Base-by-base conservation (phyloP, 2,329 filamentous ascomycete species). In the Fusarium incarnatum region DNA sequence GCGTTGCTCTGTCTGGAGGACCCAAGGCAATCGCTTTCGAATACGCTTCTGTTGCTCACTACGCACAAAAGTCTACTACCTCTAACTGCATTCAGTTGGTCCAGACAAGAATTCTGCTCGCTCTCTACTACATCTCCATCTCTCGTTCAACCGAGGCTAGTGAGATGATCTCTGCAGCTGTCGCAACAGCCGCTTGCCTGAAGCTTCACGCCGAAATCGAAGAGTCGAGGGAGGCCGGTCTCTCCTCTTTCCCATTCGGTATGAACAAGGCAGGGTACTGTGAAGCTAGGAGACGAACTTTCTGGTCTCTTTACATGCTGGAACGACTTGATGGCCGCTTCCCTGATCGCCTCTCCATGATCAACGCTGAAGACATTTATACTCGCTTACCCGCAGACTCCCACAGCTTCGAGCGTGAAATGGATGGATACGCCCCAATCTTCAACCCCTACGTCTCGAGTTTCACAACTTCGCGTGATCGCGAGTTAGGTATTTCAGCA, bases 271-370 rank as follows among this genome's bases (percentile, higher is more conserved):
- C 79, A 52, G 87, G 86, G 30, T 86, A 90, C 70, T 85, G 86
- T 25, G 92, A 94, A 78, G 90, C 89, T 72, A 85, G 88, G 64
- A 85, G 91, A 68, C 84, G 92, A 59, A 93, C 90, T 0, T 91
- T 93, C 74, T 94, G 91, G 91, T 87, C 89, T 28, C 86, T 88
- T 54, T 92, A 90, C 71, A 81, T 93, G 71, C 85, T 92, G 77
- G 92, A 94, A 79, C 86, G 90, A 49, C 87, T 91, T 64, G 89
- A 87, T 49, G 86, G 86, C 16, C 85, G 89, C 64, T 89, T 85
- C 55, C 84, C 85, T 2, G 81, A 84, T 4, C 83, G 85, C 3
- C 79, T 83, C 9, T 87, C 83, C 49, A 85, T 87, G 65, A 84
- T 93, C 63, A 86, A 88, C 49, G 81, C 87, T 7, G 86, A 91